Percentiles rank a stretch among this genome's conserved stretches.
phyloP scores from a whole-genome alignment of 495 filamentous ascomycete genomes.

The Pseudomonodictys pantanalensis region DNA sequence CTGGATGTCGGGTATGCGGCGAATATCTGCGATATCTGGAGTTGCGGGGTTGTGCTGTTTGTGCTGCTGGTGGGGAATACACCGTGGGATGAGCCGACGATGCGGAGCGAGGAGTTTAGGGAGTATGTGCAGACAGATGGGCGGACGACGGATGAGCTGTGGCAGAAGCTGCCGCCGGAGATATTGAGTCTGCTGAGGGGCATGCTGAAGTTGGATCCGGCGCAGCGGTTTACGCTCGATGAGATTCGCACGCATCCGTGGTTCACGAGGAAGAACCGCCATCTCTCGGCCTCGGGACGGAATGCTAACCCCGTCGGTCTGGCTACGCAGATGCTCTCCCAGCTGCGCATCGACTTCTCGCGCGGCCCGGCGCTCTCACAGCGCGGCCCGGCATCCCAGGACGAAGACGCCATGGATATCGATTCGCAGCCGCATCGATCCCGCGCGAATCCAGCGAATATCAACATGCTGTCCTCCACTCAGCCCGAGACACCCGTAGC shows the following conservation, averaged over 20 bases:
- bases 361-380: constrained; percentile 60
- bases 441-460: constrained; percentile 13
- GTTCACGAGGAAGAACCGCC: constrained; percentile 82
- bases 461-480: constrained; percentile 58
- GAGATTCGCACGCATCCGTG: constrained; percentile 92
- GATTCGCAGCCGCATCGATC: constrained; percentile 39
- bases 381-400: constrained; percentile 37
- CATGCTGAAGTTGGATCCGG: constrained; percentile 83
- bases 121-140: constrained; percentile 80
- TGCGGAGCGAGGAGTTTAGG: constrained; percentile 49
- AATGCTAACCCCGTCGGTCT: constrained; percentile 76
- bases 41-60: constrained; percentile 93
- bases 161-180: constrained; percentile 74
- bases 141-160: constrained; percentile 78
- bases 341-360: constrained; percentile 85
- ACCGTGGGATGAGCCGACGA: constrained; percentile 91
- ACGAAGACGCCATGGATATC: constrained; percentile 47
- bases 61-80: constrained; percentile 95
- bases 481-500: constrained; percentile 73
- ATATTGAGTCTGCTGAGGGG: constrained; percentile 84
- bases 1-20: constrained; percentile 69
- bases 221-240: constrained; percentile 75
- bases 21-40: constrained; percentile 92
- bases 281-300: constrained; percentile 68
- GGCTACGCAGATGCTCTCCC: constrained; percentile 89